A percentile compares a stretch with the other conserved stretches of the same genome.
These are phyloP conservation scores for Clitocybe nebularis DNA, from an alignment of 1,284 basidiomycete genomes.

Conservation along the genomic window DNA sequence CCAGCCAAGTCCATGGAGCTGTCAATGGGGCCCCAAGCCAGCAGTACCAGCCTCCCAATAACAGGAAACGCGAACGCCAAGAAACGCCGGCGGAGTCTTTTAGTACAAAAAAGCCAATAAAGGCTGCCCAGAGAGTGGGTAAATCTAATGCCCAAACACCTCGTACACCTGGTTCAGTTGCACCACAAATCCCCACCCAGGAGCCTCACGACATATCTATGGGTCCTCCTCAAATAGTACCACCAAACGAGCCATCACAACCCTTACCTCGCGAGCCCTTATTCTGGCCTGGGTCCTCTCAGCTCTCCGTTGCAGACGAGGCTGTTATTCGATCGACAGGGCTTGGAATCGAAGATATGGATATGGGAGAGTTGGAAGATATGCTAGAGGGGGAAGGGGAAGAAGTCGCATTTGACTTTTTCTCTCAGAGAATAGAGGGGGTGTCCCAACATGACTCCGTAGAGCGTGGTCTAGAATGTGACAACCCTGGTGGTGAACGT, in stretches of 20 bases:
- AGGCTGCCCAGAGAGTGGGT: conserved; percentile 51
- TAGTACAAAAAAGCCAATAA: conserved; percentile 51
- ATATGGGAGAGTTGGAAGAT: conserved; percentile 53
- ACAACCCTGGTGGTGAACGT: conserved; percentile 26
- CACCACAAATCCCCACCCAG: conserved; percentile 4
- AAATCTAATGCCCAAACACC: conserved; percentile 20
- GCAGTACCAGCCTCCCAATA: conserved; percentile 23
- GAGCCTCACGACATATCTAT: neutral
- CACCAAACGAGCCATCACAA: conserved; percentile 2
- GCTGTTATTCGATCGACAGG: conserved; percentile 53
- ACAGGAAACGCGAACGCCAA: conserved; percentile 41
- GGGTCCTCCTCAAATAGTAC: conserved; percentile 10
- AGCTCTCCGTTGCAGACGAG: conserved; percentile 51
- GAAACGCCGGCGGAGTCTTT: conserved; percentile 28
- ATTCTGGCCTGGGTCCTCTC: conserved; percentile 62
- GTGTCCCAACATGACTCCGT: conserved; percentile 3
- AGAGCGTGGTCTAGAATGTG: neutral
- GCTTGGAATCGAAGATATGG: conserved; percentile 62
- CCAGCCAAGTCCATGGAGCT: conserved; percentile 54
- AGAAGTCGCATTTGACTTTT: conserved; percentile 47
- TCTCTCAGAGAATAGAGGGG: conserved; percentile 19
- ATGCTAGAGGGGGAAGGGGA: conserved; percentile 66
- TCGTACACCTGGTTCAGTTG: conserved; percentile 23
- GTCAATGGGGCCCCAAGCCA: conserved; percentile 21
- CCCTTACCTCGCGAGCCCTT: conserved; percentile 42